phyloP scores from a whole-genome alignment of 2,329 filamentous ascomycete species.

The Phialemoniopsis sp. region DNA sequence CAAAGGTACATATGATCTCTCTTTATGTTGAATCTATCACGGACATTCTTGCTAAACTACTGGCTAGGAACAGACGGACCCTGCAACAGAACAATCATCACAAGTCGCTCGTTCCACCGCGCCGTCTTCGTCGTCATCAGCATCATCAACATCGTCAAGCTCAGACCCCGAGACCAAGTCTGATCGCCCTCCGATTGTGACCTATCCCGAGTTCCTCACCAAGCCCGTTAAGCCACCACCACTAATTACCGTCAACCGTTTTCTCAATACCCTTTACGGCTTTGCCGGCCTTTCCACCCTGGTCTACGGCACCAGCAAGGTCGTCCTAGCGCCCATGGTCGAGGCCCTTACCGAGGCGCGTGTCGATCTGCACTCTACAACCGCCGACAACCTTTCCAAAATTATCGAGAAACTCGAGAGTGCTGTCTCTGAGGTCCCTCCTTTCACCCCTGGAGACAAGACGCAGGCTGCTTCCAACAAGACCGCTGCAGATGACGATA shows the following conservation, averaged over 20 bases:
- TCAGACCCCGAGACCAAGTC: constrained; percentile 14
- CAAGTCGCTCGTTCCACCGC: constrained; percentile 12
- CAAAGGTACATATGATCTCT: background rate
- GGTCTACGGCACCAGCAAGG: constrained; percentile 68
- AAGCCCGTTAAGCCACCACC: constrained; percentile 52
- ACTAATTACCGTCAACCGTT: constrained; percentile 55
- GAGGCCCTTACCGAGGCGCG: constrained; percentile 47
- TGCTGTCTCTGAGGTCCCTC: constrained; percentile 58
- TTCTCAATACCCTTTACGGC: constrained; percentile 56
- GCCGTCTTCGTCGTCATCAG: constrained; percentile 15
- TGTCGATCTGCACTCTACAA: constrained; percentile 44
- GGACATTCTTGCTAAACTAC: no score
- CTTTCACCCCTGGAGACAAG: constrained; percentile 14
- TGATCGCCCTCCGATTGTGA: constrained; percentile 58
- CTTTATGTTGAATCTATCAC: background rate
- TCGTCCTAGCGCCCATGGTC: constrained; percentile 61
- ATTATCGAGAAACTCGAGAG: constrained; percentile 48
- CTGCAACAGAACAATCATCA: background rate
- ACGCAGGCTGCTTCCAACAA: constrained; percentile 7
- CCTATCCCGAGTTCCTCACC: constrained; percentile 66
- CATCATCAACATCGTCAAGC: constrained; percentile 13
- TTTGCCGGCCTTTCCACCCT: constrained; percentile 55
- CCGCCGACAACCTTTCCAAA: constrained; percentile 37
- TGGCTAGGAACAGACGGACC: no score
- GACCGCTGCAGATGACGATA: constrained; percentile 14